Evolutionary conservation across 2,329 filamentous ascomycete genomes (phyloP), one percentile per base, ranked within the genome.

Genomic region (Colletotrichum simmondsii): DNA sequence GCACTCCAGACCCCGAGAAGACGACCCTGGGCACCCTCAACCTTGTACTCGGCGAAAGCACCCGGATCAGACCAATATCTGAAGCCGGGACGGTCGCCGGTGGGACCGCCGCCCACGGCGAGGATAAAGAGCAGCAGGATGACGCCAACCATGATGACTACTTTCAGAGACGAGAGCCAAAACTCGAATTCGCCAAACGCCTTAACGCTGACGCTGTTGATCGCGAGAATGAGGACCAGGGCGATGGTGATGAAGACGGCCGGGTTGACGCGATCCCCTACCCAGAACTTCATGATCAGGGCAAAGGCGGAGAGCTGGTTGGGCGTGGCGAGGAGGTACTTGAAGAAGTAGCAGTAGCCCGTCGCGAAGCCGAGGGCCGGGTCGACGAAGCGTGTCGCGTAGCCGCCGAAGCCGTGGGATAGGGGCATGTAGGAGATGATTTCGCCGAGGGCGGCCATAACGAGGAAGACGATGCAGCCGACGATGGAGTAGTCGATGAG

Each of bases 381-480:
- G 77, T 93, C 91, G 75, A 88, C 88, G 81, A 92, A 93, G 64
- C 91, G 87, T 56, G 87, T 85, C 26, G 91, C 91, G 75, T 92
- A 93, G 60, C 90, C 90, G 57, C 90, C 89, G 78, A 93, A 93
- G 72, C 90, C 78, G 30, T 80, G 77, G n/a, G 77, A 76, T 49
- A 78, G 71, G 0, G 80, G 79, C n/a, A 80, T 65, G 11, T 76
- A 78, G 0, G 80, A 72, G 1, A 78, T 77, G 77, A 81, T 80
- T 70, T 83, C 82, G 16, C 81, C 82, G 19, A 83, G 76, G 10
- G 79, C 80, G 19, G 82, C 81, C 85, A 91, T 91, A 77, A 90
- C 87, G 22, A 86, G 87, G 78, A 85, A 90, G 35, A 91, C 87
- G 60, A 90, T 84, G 5, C 85, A 77, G 66, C 82, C 85, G 76